These are phyloP conservation scores for Fusarium sp. DNA, from an alignment of 2,329 filamentous ascomycete species.

Conservation along the genomic window DNA sequence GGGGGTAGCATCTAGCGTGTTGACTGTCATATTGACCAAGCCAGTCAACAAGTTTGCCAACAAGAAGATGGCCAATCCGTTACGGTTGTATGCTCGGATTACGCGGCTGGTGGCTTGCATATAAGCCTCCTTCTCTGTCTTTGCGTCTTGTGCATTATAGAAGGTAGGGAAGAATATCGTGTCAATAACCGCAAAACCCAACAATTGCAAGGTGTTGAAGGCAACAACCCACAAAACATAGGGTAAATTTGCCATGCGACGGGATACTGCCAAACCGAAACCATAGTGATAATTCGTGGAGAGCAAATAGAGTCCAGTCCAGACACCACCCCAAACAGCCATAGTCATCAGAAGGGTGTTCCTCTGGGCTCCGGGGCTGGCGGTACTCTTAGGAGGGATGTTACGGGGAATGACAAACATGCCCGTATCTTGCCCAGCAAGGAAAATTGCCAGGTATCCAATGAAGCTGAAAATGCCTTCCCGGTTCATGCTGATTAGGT, in stretches of 20 bases:
- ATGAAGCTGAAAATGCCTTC: slow-evolving; percentile 96
- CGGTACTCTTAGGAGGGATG: slow-evolving; percentile 53
- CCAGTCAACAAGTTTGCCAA: slow-evolving; percentile 90
- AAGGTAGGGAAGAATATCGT: slow-evolving; percentile 77
- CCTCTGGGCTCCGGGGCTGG: slow-evolving; percentile 57
- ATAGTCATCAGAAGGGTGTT: slow-evolving; percentile 70
- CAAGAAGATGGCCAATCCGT: slow-evolving; percentile 85
- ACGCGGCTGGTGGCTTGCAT: slow-evolving; percentile 79
- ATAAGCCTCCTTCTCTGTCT: slow-evolving; percentile 70
- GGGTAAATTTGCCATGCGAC: slow-evolving; percentile 89
- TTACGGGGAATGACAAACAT: slow-evolving; percentile 76
- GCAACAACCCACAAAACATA: slow-evolving; percentile 93
- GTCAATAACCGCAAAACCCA: slow-evolving; percentile 81
- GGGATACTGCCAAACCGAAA: slow-evolving; percentile 79
- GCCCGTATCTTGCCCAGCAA: slow-evolving; percentile 85
- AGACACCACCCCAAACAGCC: slow-evolving; percentile 69
- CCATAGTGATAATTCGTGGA: slow-evolving; percentile 75
- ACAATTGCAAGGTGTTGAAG: slow-evolving; percentile 86
- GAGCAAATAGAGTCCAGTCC: slow-evolving; percentile 74
- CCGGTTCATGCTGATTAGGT: slow-evolving; percentile 86
- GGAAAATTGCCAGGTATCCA: slow-evolving; percentile 93
- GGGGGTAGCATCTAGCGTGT: slow-evolving; percentile 77
- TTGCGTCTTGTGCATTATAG: slow-evolving; percentile 63
- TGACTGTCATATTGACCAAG: slow-evolving; percentile 84
- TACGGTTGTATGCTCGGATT: slow-evolving; percentile 85